Evolutionary conservation across 768 basidiomycete species (phyloP).

Genomic region (Mycena venus): DNA sequence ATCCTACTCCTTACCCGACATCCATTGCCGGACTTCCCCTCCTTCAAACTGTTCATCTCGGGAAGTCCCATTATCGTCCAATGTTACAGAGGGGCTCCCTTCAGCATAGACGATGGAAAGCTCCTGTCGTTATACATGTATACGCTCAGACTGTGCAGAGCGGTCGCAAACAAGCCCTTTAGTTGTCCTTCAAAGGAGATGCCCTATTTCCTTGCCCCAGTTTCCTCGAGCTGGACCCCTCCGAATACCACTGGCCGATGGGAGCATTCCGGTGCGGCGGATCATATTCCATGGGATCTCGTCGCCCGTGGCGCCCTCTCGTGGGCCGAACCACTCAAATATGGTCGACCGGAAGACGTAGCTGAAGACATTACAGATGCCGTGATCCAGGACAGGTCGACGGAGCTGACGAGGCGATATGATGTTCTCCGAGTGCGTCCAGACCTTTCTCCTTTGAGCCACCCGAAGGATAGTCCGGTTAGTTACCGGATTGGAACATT

Average conservation of each 20-base stretch:
- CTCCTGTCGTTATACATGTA: constrained; percentile 68
- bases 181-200: constrained; percentile 66
- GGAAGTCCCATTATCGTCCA: constrained; percentile 58
- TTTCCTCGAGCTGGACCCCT: constrained; percentile 56
- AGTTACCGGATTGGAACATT: constrained; percentile 41
- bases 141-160: constrained; percentile 73
- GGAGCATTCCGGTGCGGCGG: constrained; percentile 43
- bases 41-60: constrained; percentile 73
- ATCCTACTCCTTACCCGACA: constrained; percentile 76
- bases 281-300: constrained; percentile 73
- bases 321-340: constrained; percentile 65
- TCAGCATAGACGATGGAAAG: constrained; percentile 62
- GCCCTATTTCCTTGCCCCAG: constrained; percentile 78
- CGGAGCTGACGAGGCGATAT: constrained; percentile 84
- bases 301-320: constrained; percentile 65
- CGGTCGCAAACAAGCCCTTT: constrained; percentile 77
- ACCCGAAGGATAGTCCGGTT: constrained; percentile 75
- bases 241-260: constrained; percentile 33
- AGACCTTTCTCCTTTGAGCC: constrained; percentile 82
- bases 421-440: constrained; percentile 65
- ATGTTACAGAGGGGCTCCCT: constrained; percentile 61
- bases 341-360: constrained; percentile 49
- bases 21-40: constrained; percentile 70
- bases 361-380: constrained; percentile 69
- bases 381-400: constrained; percentile 80